Conservation (phyloP, 2,329 filamentous ascomycete genomes). For the Fusarium sambucinum region DNA sequence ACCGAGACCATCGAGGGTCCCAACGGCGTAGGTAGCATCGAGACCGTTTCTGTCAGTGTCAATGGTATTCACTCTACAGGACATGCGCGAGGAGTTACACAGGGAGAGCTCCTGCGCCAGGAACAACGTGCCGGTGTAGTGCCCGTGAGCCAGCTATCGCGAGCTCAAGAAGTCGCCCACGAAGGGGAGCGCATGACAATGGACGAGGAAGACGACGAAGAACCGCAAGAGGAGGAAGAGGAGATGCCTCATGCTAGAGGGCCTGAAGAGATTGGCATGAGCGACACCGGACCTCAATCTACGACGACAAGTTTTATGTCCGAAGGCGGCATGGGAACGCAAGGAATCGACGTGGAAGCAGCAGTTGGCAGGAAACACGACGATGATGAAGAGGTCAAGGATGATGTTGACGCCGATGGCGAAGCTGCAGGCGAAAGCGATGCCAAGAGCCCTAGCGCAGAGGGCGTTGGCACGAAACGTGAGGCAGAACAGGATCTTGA, state of each 20-base stretch:
- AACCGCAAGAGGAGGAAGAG: constrained; percentile 61
- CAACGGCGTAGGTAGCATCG: constrained; percentile 81
- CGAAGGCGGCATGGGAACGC: constrained; percentile 60
- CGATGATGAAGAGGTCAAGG: constrained; percentile 44
- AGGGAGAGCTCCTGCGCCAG: constrained; percentile 86
- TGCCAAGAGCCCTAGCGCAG: constrained; percentile 47
- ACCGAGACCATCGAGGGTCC: constrained; percentile 86
- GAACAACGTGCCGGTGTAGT: constrained; percentile 87
- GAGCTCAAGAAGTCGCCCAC: constrained; percentile 53
- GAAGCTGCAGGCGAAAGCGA: constrained; percentile 47
- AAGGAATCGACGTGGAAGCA: constrained; percentile 70
- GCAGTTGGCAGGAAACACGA: constrained; percentile 67
- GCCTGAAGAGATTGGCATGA: constrained; percentile 84
- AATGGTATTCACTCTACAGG: constrained; percentile 73
- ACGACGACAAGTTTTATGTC: constrained; percentile 57
- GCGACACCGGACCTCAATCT: constrained; percentile 84
- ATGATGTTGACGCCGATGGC: constrained; percentile 35
- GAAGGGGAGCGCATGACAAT: constrained; percentile 46
- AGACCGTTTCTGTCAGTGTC: constrained; percentile 82
- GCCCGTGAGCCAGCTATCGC: constrained; percentile 71
- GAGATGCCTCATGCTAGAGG: constrained; percentile 84
- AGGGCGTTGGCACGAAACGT: constrained; percentile 63
- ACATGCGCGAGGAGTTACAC: constrained; percentile 72
- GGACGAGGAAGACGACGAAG: constrained; percentile 50
- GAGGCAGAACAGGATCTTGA: constrained; percentile 65